Percentiles rank a stretch among this genome's conserved stretches.
Evolutionary conservation across 108 stramenopile genomes (phyloP).

Genomic region (Mayamaea pseudoterrestris): DNA sequence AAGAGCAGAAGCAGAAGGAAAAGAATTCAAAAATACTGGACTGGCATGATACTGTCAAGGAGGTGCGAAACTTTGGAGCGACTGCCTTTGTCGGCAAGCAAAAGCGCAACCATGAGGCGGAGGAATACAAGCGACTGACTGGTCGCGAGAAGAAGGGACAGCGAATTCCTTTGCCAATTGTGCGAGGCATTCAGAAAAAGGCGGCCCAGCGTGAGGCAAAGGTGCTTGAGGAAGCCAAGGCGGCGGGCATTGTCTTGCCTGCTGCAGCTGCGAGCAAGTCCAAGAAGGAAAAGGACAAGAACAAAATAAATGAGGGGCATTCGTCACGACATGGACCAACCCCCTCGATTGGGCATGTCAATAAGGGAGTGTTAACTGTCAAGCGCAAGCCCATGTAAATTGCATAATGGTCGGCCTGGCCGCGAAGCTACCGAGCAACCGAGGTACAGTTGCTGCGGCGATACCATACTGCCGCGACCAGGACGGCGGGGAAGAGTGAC

Average conservation of each 20-base stretch:
- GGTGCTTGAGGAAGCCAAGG: conserved; percentile 36
- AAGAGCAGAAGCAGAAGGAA: too few relatives aligned
- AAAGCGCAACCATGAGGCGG: conserved; percentile 46
- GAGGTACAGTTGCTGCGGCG: too few relatives aligned
- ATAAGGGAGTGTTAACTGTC: conserved; percentile 48
- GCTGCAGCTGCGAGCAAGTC: conserved; percentile 6
- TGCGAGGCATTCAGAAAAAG: conserved; percentile 56
- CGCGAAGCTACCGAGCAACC: too few relatives aligned
- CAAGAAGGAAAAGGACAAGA: conserved; percentile 18
- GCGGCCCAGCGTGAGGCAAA: conserved; percentile 48
- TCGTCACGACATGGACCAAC: conserved; percentile 42
- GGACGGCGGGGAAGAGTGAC: too few relatives aligned
- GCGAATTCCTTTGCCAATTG: conserved; percentile 54
- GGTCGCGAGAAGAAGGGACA: conserved; percentile 53
- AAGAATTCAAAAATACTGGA: too few relatives aligned
- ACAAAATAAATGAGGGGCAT: neutral
- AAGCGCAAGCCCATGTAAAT: conserved; percentile 6
- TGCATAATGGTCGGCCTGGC: neutral
- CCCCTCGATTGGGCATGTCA: conserved; percentile 70
- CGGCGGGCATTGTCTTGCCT: conserved; percentile 64
- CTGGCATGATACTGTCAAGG: conserved; percentile 53
- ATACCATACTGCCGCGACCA: too few relatives aligned
- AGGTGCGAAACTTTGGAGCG: conserved; percentile 61
- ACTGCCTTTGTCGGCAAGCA: conserved; percentile 56
- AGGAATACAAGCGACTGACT: conserved; percentile 55